Evolutionary conservation across 345 rosid genomes (phyloP).

Genomic region (Mercurialis annua): DNA sequence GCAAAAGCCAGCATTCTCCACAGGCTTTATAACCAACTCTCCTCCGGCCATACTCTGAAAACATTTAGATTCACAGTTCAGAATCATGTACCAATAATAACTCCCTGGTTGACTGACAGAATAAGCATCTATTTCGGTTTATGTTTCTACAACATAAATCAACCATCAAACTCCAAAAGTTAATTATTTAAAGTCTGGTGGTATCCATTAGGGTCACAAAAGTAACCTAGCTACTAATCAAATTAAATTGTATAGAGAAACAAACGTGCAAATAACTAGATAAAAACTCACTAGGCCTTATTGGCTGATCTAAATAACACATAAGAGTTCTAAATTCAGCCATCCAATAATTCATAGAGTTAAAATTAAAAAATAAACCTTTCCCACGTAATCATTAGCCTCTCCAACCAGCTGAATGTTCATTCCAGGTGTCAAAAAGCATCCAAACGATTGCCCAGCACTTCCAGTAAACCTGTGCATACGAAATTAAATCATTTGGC

Average conservation of each 20-base stretch:
- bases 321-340: neutral
- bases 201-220: neutral
- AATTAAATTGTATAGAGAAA: neutral
- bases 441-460: slow-evolving; percentile 95
- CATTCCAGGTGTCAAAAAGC: slow-evolving; percentile 98
- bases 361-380: slow-evolving; percentile 46
- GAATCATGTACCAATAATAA: slow-evolving; percentile 9
- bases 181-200: neutral
- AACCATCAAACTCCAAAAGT: neutral
- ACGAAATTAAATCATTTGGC: slow-evolving; percentile 26
- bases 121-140: slow-evolving; percentile 13
- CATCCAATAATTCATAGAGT: neutral
- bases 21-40: slow-evolving; percentile 84
- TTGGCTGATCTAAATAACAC: neutral
- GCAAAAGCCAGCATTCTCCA: slow-evolving; percentile 66
- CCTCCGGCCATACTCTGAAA: slow-evolving; percentile 98
- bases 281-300: neutral
- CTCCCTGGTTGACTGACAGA: neutral
- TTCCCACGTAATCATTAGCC: slow-evolving; percentile 96
- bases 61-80: slow-evolving; percentile 24
- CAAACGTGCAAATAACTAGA: neutral
- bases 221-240: neutral
- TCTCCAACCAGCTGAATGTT: slow-evolving; percentile 86
- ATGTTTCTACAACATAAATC: neutral
- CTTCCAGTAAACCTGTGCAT: slow-evolving; percentile 76